Conservation (phyloP, 1,284 basidiomycete genomes). For the Volvariella surrecta region DNA sequence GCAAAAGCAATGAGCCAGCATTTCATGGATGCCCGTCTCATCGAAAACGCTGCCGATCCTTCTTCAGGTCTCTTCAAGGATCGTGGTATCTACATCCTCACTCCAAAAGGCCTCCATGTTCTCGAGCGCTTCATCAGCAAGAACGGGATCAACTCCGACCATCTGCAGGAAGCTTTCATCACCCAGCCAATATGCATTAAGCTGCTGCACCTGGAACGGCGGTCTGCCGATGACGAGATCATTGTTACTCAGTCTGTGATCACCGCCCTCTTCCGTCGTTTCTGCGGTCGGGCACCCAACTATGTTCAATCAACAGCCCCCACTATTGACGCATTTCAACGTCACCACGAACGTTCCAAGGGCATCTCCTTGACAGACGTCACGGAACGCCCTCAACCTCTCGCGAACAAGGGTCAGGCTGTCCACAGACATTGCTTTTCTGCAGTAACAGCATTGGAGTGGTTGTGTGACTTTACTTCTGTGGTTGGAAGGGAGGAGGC, state of each 20-base stretch:
- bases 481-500: constrained; percentile 95
- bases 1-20: constrained; percentile 99
- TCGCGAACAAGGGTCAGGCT: constrained; percentile 37
- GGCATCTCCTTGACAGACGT: constrained; percentile 67
- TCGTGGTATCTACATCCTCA: constrained; percentile 91
- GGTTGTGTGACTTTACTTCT: constrained; percentile 97
- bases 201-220: constrained; percentile 91
- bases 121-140: constrained; percentile 99
- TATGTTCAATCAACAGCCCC: constrained; percentile 43
- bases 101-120: constrained; percentile 96
- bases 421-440: constrained; percentile 78
- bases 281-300: constrained; percentile 84
- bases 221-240: constrained; percentile 92
- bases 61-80: constrained; percentile 91
- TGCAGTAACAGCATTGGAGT: constrained; percentile 85
- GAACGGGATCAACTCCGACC: constrained; percentile 95
- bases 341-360: constrained; percentile 74
- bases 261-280: constrained; percentile 91
- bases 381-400: constrained; percentile 49
- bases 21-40: constrained; percentile 97
- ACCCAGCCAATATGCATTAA: constrained; percentile 98
- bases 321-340: constrained; percentile 58
- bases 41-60: constrained; percentile 93
- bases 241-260: constrained; percentile 92
- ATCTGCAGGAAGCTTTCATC: constrained; percentile 84